A percentile compares a stretch with the other conserved stretches of the same genome.
Evolutionary conservation across 75 land plant species (phyloP).

Genomic region (Picea glauca): DNA sequence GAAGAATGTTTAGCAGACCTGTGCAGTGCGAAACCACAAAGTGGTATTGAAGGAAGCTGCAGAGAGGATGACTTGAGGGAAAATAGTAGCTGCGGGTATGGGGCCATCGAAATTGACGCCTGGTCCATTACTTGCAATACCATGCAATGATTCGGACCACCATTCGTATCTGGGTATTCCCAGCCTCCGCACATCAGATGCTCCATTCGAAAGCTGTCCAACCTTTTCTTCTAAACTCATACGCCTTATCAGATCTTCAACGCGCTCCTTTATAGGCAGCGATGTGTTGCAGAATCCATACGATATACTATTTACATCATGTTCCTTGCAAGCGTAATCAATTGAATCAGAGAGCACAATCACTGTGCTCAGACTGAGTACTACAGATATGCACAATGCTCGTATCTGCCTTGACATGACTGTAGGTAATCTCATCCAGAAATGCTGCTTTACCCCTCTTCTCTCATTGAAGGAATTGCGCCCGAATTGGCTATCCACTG

Average conservation of each 20-base stretch:
- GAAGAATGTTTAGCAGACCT: conserved; percentile 32
- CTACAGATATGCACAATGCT: no score
- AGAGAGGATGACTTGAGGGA: conserved; percentile 88
- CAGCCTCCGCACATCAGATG: conserved; percentile 61
- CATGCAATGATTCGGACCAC: conserved; percentile 94
- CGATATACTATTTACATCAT: conserved; percentile 25
- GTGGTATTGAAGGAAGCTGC: conserved; percentile 75
- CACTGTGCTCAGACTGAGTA: no score
- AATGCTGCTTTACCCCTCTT: no score
- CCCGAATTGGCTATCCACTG: no score
- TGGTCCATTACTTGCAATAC: conserved; percentile 42
- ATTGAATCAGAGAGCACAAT: no score
- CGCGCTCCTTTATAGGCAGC: conserved; percentile 41
- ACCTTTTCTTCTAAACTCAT: conserved; percentile 75
- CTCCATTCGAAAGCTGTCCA: conserved; percentile 61
- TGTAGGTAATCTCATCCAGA: no score
- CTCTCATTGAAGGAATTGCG: no score
- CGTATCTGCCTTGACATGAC: no score
- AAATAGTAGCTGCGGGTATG: conserved; percentile 63
- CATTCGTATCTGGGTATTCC: conserved; percentile 81
- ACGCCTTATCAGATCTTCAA: conserved; percentile 55
- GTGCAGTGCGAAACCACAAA: conserved; percentile 74
- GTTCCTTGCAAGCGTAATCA: conserved; percentile 49
- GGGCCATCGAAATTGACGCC: conserved; percentile 59
- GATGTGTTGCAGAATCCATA: conserved; percentile 59